Conservation (phyloP, 139 green algal genomes). For the Micractinium sp. region DNA sequence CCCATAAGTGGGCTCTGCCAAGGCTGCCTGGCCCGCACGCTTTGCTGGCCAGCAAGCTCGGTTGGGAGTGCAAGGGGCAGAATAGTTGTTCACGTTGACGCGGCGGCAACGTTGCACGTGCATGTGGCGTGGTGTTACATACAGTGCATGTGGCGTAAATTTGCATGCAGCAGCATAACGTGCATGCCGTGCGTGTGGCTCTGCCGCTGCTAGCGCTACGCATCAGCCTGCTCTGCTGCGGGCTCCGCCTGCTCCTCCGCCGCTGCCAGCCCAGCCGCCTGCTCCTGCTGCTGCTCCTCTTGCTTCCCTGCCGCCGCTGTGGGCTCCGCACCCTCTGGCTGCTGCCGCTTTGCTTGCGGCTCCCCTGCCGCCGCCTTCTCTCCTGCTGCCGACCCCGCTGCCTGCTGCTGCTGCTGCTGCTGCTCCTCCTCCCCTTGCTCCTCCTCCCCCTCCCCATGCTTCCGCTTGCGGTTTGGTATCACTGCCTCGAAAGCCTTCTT, state of each 20-base stretch:
- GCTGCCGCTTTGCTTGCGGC: neutral
- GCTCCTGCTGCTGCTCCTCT: neutral
- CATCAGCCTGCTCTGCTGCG: neutral
- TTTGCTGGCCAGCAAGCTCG: no score
- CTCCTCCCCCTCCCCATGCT: constrained; percentile 4
- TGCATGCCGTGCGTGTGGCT: no score
- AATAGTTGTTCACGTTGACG: no score
- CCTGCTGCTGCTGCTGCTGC: neutral
- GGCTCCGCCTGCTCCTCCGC: neutral
- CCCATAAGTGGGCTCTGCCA: no score
- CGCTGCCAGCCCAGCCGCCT: neutral
- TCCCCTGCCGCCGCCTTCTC: neutral
- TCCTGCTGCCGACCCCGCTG: neutral
- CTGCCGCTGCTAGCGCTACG: neutral
- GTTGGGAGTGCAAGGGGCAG: no score
- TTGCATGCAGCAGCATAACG: neutral
- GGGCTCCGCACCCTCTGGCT: neutral
- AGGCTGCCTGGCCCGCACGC: no score
- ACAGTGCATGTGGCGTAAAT: neutral
- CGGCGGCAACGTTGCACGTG: no score
- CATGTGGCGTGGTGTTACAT: no score
- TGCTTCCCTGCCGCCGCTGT: neutral
- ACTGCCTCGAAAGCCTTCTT: constrained; percentile 42
- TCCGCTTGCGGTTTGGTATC: constrained; percentile 46
- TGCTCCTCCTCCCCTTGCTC: neutral